Evolutionary conservation across 2,329 filamentous ascomycete species (phyloP).

Genomic region (Monosporascus sp.): DNA sequence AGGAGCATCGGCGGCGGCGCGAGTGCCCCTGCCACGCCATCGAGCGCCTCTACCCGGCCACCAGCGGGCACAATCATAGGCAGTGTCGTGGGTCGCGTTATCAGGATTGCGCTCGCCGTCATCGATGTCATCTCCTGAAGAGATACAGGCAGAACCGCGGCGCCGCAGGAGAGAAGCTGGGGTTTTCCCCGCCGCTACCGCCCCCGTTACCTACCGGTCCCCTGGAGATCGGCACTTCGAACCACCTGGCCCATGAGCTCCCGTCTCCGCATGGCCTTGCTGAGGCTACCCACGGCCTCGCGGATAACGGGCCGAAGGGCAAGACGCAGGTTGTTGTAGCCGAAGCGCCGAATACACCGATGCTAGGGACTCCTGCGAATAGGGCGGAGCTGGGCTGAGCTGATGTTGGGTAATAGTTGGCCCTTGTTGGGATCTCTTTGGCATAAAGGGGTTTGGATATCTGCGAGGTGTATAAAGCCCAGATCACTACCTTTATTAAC

Average conservation of each 20-base stretch:
- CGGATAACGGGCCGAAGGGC: not conserved
- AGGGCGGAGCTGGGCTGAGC: constrained; percentile 9
- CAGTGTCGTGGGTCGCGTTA: constrained; percentile 12
- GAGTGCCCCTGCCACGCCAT: not conserved
- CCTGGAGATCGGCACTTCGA: constrained; percentile 6
- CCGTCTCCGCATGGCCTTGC: not conserved
- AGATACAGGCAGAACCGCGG: constrained; percentile 1
- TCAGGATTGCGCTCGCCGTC: constrained; percentile 6
- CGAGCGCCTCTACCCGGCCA: not conserved
- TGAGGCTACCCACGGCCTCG: not conserved
- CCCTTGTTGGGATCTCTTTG: too few species aligned
- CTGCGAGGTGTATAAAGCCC: too few species aligned
- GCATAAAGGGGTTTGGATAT: too few species aligned
- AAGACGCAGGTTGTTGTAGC: constrained; percentile 1
- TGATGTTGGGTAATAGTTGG: not conserved
- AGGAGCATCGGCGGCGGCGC: not conserved
- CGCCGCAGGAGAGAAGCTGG: not conserved
- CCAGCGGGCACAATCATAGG: constrained; percentile 9
- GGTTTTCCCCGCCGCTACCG: constrained; percentile 1
- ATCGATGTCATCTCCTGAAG: constrained; percentile 8
- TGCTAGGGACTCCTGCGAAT: constrained; percentile 7
- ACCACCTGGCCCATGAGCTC: not conserved
- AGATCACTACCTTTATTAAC: too few species aligned
- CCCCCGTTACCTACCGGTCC: constrained; percentile 3
- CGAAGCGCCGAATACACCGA: constrained; percentile 9